Evolutionary conservation across 208 protist genomes (phyloP), one percentile per base, ranked within the genome.

Genomic region (Crithidia expoeki): DNA sequence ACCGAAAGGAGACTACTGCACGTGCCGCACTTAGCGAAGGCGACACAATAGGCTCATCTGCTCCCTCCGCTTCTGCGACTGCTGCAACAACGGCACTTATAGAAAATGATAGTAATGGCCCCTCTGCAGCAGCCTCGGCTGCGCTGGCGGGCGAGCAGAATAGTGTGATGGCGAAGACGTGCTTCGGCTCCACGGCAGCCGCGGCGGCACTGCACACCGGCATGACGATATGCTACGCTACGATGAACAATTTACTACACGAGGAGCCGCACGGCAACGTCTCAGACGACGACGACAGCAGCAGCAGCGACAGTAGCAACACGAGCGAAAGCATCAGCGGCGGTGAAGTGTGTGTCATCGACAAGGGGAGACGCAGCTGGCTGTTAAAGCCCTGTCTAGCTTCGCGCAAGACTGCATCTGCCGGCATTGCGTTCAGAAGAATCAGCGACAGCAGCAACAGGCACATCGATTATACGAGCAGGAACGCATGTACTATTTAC

Each of bases 221-320:
- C 16, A 76, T 76, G 70, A 52, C 61, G 0, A 52, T 59, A 32
- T 76, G 62, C 55, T 69, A 69, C 33, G 70, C 70, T 4, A 69
- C 55, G n/a, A 76, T 76, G 70, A 53, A 52, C 70, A 32, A 69
- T 28, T 30, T 59, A 17, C 33, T 67, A 27, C 21, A 68, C 50
- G 36, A 47, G 27, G 51, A 59, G 51, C 49, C 32, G 27, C 46
- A 49, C 50, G 36, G 25, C 36, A 55, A 46, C 40, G 55, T 51
- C 7, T 17, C 62, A 21, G 49, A 36, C 38, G 32, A 56, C 11
- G 34, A 63, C 46, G 34, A 64, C 57, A 40, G 36, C 46, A 42
- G 53, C 55, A 63, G 53, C 27, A 52, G 42, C 44, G 52, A 44
- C 59, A 64, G 59, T 38, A 64, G 28, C 19, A 46, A 0, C 30